Percentiles rank a stretch among this genome's conserved stretches.
Conservation (phyloP, 2,329 filamentous ascomycete genomes). For the Helminthosporium solani region DNA sequence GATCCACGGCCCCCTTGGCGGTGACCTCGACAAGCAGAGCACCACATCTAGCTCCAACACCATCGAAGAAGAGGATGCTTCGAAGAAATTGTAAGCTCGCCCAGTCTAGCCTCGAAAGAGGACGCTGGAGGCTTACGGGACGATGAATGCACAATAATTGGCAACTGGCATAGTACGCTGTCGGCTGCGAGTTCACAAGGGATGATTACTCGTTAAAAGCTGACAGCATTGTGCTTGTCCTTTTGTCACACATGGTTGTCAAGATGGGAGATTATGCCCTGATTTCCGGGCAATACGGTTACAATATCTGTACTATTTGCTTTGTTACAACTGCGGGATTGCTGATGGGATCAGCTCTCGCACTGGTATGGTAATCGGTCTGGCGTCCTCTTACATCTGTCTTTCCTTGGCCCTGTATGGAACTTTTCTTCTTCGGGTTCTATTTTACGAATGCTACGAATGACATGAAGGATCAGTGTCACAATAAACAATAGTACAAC, state of each 20-base stretch:
- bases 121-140: slow-evolving; percentile 7
- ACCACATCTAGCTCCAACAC: slow-evolving; percentile 59
- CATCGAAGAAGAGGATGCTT: slow-evolving; percentile 55
- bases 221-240: not conserved
- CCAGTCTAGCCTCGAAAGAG: slow-evolving; percentile 12
- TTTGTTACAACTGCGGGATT: slow-evolving; percentile 13
- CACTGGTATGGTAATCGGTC: slow-evolving; percentile 9
- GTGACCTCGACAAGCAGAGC: slow-evolving; percentile 58
- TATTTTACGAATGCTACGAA: slow-evolving; percentile 5
- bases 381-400: slow-evolving; percentile 8
- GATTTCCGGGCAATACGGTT: slow-evolving; percentile 14
- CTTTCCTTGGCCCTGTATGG: slow-evolving; percentile 1
- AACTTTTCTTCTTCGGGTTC: not conserved
- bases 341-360: slow-evolving; percentile 11
- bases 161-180: slow-evolving; percentile 18
- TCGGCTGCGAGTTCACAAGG: slow-evolving; percentile 20
- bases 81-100: slow-evolving; percentile 46
- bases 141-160: slow-evolving; percentile 5
- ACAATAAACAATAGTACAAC: not conserved
- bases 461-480: not conserved
- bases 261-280: slow-evolving; percentile 11
- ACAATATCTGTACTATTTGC: slow-evolving; percentile 27
- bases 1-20: slow-evolving; percentile 66
- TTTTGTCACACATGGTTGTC: slow-evolving; percentile 10
- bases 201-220: slow-evolving; percentile 26